Conservation (phyloP, 352 stramenopile species). For the Globisporangium abappressorium region DNA sequence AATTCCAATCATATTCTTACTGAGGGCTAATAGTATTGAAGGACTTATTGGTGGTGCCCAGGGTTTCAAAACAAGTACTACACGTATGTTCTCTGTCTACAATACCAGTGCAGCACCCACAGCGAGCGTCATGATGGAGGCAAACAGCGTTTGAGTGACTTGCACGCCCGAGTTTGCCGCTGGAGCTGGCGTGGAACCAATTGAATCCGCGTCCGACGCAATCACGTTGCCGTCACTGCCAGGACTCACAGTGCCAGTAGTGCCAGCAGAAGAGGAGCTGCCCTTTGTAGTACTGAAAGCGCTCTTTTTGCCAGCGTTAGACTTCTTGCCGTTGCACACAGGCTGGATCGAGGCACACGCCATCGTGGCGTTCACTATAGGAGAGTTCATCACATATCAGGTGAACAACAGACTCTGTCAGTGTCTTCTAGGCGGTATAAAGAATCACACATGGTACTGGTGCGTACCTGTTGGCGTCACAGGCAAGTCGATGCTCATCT, state of each 20-base stretch:
- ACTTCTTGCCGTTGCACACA: constrained; percentile 49
- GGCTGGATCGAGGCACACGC: constrained; percentile 52
- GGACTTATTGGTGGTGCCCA: no score
- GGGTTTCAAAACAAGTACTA: neutral
- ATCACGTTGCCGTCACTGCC: neutral
- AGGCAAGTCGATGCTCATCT: constrained; percentile 29
- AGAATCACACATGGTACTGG: neutral
- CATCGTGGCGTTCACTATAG: constrained; percentile 33
- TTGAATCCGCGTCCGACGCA: neutral
- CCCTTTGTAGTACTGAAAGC: neutral
- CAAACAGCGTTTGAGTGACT: neutral
- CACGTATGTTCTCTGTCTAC: neutral
- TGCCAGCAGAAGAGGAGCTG: neutral
- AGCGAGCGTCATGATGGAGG: neutral
- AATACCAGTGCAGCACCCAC: neutral
- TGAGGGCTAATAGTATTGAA: neutral
- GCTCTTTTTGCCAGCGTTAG: constrained; percentile 51
- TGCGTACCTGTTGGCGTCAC: constrained; percentile 31
- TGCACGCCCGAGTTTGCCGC: neutral
- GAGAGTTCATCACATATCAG: no score
- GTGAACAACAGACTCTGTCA: constrained; percentile 6
- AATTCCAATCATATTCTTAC: neutral
- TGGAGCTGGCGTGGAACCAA: neutral
- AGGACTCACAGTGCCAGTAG: neutral
- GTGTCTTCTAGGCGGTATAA: no score